Base-by-base conservation (phyloP, 306 rosid species). In the Arachis hypogaea region DNA sequence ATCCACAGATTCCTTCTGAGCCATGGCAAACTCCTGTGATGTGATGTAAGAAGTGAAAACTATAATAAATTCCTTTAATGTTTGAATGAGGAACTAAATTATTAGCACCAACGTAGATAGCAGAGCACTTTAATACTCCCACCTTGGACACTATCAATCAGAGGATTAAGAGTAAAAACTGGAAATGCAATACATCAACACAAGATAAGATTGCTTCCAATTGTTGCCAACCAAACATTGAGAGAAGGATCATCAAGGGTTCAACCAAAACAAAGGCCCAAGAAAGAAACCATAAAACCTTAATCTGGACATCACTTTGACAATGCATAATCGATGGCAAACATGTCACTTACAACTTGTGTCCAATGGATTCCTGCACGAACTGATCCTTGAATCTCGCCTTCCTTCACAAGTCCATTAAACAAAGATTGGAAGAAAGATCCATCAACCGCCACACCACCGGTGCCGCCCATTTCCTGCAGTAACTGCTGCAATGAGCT, bases 341-440 rank as follows among this genome's bases (percentile, higher is more conserved):
- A 62, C 62, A 79, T 73, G 83, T 62, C 56, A 85, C 96, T 76
- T 86, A 95, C 99, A 82, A 88, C 88, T 2, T 98, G 99, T 10
- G 98, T 95, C 99, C 99, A 95, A 77, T 92, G 93, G 57, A 92
- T 89, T 81, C 99, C 99, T 8, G 98, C 93, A 18, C 98, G 99
- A 75, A 95, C 84, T 49, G 93, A 90, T 55, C 99, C 99, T 42
- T 85, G 86, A 80, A 95, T 82, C 83, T 88, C 83, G 5, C 88
- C 91, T 77, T 88, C 92, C 88, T 87, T 95, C 82, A 92, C 75
- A 65, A 90, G 89, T 74, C 90, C 96, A 68, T 88, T 92, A 79
- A 92, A 92, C 63, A 95, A 80, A 42, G 97, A 90, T 78, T 95
- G 99, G 82, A 92, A 90, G 79, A 95, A 92, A 68, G 99, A 83